These are phyloP conservation scores for Mikania micrantha DNA, from an alignment of 129 eudicot species.

Conservation along the genomic window DNA sequence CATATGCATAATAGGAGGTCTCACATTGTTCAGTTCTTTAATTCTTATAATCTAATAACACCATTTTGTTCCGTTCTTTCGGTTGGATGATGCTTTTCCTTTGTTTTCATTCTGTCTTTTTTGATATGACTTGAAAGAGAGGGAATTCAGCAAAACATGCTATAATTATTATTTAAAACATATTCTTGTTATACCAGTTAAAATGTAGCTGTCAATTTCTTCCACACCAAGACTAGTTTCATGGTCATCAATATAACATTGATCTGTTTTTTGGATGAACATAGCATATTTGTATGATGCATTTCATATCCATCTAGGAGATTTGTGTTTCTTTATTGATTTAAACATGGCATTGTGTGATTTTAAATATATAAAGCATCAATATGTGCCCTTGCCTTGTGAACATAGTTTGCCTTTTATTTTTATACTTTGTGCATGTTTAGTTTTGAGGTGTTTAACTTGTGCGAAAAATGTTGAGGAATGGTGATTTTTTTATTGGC, in stretches of 20 bases:
- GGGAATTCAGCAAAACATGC: too few relatives aligned
- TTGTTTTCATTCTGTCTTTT: background rate
- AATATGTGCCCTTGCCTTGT: background rate
- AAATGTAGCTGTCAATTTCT: background rate
- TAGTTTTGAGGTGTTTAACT: background rate
- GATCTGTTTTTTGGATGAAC: too few relatives aligned
- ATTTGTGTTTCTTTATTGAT: too few relatives aligned
- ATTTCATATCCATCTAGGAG: too few relatives aligned
- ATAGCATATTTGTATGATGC: too few relatives aligned
- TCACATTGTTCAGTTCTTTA: constrained; percentile 22
- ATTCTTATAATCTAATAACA: constrained; percentile 8
- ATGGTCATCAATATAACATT: too few relatives aligned
- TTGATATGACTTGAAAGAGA: background rate
- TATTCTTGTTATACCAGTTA: too few relatives aligned
- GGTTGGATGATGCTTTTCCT: constrained; percentile 5
- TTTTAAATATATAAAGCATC: too few relatives aligned
- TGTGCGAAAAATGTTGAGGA: background rate
- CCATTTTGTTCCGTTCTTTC: background rate
- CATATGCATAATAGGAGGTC: constrained; percentile 17
- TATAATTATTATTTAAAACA: too few relatives aligned
- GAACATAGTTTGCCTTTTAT: background rate
- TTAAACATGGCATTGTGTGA: too few relatives aligned
- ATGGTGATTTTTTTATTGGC: background rate
- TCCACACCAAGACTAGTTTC: background rate
- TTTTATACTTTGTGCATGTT: background rate